Evolutionary conservation across 768 basidiomycete genomes (phyloP).

Genomic region (Daedaleopsis nitida): DNA sequence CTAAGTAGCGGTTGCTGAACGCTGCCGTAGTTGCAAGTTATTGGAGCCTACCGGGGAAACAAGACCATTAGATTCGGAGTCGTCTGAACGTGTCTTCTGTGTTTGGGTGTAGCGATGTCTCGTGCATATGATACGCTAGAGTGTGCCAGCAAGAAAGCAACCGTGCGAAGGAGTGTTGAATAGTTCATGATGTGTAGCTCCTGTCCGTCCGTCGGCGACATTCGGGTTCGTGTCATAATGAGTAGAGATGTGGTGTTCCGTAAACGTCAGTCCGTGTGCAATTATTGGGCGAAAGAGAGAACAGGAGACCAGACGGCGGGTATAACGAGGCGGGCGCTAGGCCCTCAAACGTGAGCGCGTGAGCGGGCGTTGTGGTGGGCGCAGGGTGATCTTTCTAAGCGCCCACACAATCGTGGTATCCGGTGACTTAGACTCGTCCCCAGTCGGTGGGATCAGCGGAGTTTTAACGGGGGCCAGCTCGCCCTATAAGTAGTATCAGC

Average conservation of each 20-base stretch:
- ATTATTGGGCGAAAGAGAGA: background rate
- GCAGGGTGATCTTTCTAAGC: background rate
- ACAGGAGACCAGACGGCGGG: slow-evolving; percentile 2
- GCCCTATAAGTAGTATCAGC: too few relatives aligned
- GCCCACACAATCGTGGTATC: too few relatives aligned
- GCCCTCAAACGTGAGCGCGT: slow-evolving; percentile 3
- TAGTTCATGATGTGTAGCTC: background rate
- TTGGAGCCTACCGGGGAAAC: background rate
- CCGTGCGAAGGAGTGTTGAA: background rate
- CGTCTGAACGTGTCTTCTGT: background rate
- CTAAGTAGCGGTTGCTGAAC: background rate
- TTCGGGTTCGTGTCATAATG: background rate
- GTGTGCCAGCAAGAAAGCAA: background rate
- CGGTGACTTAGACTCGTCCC: too few relatives aligned
- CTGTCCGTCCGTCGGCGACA: background rate
- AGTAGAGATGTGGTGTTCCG: background rate
- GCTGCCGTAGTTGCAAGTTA: too few relatives aligned
- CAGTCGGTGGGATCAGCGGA: too few relatives aligned
- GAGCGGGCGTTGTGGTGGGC: background rate
- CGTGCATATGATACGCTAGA: background rate
- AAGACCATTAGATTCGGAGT: background rate
- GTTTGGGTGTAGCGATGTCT: background rate
- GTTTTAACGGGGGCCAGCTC: too few relatives aligned
- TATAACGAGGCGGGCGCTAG: slow-evolving; percentile 16
- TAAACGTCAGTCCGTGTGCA: background rate